These are phyloP conservation scores for Auriscalpium orientale DNA, from an alignment of 768 basidiomycete species.

Conservation along the genomic window DNA sequence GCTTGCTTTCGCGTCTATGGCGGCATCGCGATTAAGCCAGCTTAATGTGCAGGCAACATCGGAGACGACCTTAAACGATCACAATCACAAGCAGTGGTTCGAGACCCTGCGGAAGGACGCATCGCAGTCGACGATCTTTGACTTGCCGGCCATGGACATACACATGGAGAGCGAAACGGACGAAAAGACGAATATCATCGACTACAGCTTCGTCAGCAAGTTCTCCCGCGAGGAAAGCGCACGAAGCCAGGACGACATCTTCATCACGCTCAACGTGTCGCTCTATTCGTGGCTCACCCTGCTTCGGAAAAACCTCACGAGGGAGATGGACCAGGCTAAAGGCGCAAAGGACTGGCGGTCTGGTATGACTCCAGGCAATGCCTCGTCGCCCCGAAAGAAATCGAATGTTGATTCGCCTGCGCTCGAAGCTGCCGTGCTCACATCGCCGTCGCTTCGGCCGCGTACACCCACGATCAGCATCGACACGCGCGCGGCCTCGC, in stretches of 20 bases:
- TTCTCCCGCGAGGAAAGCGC: constrained; percentile 47
- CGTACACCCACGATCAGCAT: not conserved
- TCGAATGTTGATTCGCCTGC: not conserved
- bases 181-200: constrained; percentile 34
- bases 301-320: constrained; percentile 63
- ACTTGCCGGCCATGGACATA: constrained; percentile 76
- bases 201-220: constrained; percentile 67
- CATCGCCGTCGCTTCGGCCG: not conserved
- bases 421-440: not conserved
- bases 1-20: constrained; percentile 69
- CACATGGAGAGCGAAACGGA: constrained; percentile 70
- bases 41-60: constrained; percentile 39
- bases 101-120: constrained; percentile 50
- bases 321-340: constrained; percentile 72
- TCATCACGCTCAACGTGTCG: constrained; percentile 77
- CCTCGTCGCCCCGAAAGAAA: constrained; percentile 14
- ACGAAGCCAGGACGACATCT: constrained; percentile 64
- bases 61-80: constrained; percentile 26
- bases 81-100: constrained; percentile 53
- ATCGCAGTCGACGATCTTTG: constrained; percentile 67
- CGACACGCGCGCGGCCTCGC: not conserved
- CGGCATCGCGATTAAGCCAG: constrained; percentile 67
- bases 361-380: not conserved
- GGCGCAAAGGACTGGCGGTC: constrained; percentile 47
- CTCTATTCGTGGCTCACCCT: constrained; percentile 78